Evolutionary conservation across 345 rosid species (phyloP), one percentile per base, ranked within the genome.

Genomic region (Orychophragmus violaceus): DNA sequence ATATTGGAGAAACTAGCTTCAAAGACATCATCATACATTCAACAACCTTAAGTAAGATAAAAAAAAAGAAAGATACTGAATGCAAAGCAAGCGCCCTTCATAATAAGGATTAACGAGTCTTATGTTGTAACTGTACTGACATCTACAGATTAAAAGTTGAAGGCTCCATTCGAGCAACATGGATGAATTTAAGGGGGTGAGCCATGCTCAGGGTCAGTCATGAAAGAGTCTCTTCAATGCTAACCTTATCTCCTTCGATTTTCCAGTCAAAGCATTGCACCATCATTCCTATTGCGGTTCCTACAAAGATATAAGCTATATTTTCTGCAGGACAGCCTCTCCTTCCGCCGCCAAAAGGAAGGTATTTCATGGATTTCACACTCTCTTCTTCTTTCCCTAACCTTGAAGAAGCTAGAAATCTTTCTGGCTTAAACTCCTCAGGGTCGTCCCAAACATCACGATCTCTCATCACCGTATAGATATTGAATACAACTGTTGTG

Each of bases 281-380:
- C 41, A 76, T 82, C 72, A 66, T 1, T 42, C 70, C 70, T 16
- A 53, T 12, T n/a, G 70, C 62, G 8, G 41, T 66, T 53, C 41
- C 52, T 12, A 66, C 2, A 16, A 66, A 7, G 1, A 28, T 18
- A 19, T 39, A 18, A 53, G 88, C 90, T 12, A 84, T 25, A 19
- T 83, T 57, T 3, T 74, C 67, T 42, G 91, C 88, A 7, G 92
- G 96, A 50, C 90, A 85, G 1, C 80, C 80, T 71, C 92, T 80
- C 76, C 85, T 77, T 51, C 90, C 88, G 54, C 82, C 79, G 1
- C 92, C 92, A 2, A 88, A 88, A 2, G 92, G 90, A 58, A 88
- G 1, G 30, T 79, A 42, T 24, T 83, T 83, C 64, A 12, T 83
- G 78, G 77, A 42, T 24, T 83, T 83, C 64, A 12, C 82, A 77